These are phyloP conservation scores for Cyberlindnera maclurae DNA, from an alignment of 805 yeast genomes.

Conservation along the genomic window DNA sequence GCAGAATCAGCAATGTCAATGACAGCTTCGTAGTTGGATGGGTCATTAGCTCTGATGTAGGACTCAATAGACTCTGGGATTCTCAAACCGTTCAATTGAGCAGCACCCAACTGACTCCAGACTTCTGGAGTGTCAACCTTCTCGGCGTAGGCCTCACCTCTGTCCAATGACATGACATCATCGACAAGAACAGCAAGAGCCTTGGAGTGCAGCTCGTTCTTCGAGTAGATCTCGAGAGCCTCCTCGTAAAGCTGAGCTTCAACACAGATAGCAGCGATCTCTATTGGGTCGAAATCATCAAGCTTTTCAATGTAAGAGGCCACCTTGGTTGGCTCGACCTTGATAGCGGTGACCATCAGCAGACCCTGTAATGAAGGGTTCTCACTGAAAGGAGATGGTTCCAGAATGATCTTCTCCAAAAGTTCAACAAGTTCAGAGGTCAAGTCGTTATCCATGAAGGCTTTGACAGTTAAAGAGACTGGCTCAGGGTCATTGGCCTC, in stretches of 20 bases:
- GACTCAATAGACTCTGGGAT: slow-evolving; percentile 88
- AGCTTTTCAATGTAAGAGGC: slow-evolving; percentile 77
- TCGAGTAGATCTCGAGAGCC: slow-evolving; percentile 87
- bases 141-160: slow-evolving; percentile 91
- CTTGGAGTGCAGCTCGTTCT: slow-evolving; percentile 64
- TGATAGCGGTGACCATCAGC: slow-evolving; percentile 87
- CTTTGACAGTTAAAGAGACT: slow-evolving; percentile 86
- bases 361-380: slow-evolving; percentile 93
- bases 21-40: slow-evolving; percentile 82
- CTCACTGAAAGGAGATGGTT: slow-evolving; percentile 95
- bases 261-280: slow-evolving; percentile 87
- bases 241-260: slow-evolving; percentile 88
- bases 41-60: slow-evolving; percentile 86
- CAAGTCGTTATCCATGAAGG: slow-evolving; percentile 91
- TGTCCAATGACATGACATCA: slow-evolving; percentile 87
- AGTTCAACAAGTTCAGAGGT: slow-evolving; percentile 91
- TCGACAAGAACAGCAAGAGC: slow-evolving; percentile 91
- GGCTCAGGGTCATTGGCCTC: slow-evolving; percentile 91
- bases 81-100: slow-evolving; percentile 90
- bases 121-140: slow-evolving; percentile 77
- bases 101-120: slow-evolving; percentile 94
- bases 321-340: slow-evolving; percentile 87
- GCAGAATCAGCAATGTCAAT: slow-evolving; percentile 94
- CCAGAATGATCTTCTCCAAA: slow-evolving; percentile 90
- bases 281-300: slow-evolving; percentile 86